Base-by-base conservation (phyloP, 192 early-diverging fungal species). In the Gryganskiella cystojenkinii region DNA sequence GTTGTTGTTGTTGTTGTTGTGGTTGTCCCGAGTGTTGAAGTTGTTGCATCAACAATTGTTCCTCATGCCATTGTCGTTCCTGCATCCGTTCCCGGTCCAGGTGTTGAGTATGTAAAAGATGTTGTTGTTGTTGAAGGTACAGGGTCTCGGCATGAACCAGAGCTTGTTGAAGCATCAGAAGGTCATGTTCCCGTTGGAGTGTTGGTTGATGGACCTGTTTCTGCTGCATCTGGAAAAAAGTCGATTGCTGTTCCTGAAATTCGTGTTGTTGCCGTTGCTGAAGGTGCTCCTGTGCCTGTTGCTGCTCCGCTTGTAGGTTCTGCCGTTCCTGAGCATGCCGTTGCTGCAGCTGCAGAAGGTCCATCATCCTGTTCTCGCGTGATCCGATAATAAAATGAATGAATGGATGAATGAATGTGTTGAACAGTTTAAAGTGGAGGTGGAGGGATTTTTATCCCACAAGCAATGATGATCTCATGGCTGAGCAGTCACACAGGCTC, bases 31-130 rank as follows among this genome's bases (percentile, higher is more conserved):
- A 46, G 13, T 33, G 19, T 33, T 62, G 46, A 19, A 67, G 30
- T 28, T 57, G 54, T 24, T 69, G 65, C 1, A 58, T 19, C 10
- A 60, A 25, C 6, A 69, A 47, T 25, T 69, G 74, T 40, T 69
- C 47, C 52, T 78, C 60, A 27, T 68, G 66, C 74, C 74, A 78
- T 3, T 78, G 74, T 25, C 66, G 61, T 60, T 78, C 74, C 33
- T 78, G 66, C 10, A 78, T 35, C 35, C 66, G 66, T 30, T 63
- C 65, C 34, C 51, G 74, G 11, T 78, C 74, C 44, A 69, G 61
- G 3, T 64, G 64, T 19, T 78, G 74, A 1, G 47, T 44, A 14
- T 78, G 65, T 28, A 78, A 56, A 14, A 78, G 46, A 64, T 78
- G 74, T 19, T 59, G 66, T 22, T 47, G 61, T 22, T 78, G 66